These are phyloP conservation scores for Ascocoryne sarcoides DNA, from an alignment of 2,329 filamentous ascomycete species.

Conservation along the genomic window DNA sequence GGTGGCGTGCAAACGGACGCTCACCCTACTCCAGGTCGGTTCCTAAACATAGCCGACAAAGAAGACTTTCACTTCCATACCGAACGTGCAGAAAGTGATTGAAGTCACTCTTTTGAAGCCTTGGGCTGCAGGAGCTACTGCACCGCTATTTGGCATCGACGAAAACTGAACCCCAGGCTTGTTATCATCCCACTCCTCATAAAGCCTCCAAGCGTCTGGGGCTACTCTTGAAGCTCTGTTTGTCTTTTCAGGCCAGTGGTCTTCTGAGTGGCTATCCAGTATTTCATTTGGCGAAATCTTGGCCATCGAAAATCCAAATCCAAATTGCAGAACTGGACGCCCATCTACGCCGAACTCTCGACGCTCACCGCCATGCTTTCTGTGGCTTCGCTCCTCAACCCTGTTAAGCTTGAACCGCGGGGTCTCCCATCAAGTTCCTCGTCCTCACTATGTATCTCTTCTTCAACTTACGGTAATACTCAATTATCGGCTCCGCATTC, in stretches of 20 bases:
- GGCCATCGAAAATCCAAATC: conserved; percentile 21
- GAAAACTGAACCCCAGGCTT: conserved; percentile 17
- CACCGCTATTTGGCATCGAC: conserved; percentile 20
- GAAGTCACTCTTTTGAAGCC: conserved; percentile 19
- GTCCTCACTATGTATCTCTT: conserved; percentile 19
- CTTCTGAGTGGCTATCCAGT: conserved; percentile 15
- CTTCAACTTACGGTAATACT: conserved; percentile 23
- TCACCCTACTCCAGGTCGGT: conserved; percentile 32
- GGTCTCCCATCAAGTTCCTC: conserved; percentile 35
- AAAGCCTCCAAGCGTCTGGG: conserved; percentile 17
- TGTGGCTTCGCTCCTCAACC: conserved; percentile 58
- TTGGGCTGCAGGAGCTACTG: conserved; percentile 21
- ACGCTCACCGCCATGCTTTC: conserved; percentile 46
- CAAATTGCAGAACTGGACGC: conserved; percentile 15
- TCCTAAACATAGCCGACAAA: conserved; percentile 43
- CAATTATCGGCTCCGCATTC: conserved; percentile 19
- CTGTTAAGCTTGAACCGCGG: conserved; percentile 33
- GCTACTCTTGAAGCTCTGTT: conserved; percentile 21
- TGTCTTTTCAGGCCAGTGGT: conserved; percentile 19
- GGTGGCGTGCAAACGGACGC: conserved; percentile 39
- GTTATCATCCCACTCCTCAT: conserved; percentile 17
- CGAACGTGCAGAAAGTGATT: conserved; percentile 29
- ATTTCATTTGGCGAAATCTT: conserved; percentile 8
- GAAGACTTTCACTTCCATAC: conserved; percentile 32
- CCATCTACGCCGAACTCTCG: conserved; percentile 12